Percentiles rank a stretch among this genome's conserved stretches.
Evolutionary conservation across 345 rosid genomes (phyloP).

Genomic region (Brassica juncea): DNA sequence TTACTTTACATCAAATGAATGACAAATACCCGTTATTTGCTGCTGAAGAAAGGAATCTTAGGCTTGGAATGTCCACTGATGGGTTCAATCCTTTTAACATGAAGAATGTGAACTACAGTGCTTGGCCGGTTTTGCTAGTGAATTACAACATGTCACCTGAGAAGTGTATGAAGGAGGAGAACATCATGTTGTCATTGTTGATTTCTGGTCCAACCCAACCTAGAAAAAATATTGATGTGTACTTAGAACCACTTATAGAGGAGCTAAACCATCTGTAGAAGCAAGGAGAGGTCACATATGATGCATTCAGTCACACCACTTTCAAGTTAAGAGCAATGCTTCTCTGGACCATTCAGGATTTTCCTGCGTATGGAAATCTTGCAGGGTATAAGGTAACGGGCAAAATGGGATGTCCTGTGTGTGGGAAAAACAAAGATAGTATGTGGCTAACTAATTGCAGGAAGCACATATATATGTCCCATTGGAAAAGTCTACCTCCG

Average conservation of each 20-base stretch:
- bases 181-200: neutral
- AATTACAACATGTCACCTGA: neutral
- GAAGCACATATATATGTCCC: neutral
- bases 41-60: neutral
- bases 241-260: neutral
- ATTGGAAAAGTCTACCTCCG: neutral
- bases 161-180: neutral
- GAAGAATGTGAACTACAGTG: neutral
- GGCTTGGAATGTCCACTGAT: neutral
- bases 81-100: neutral
- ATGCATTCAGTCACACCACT: neutral
- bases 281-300: neutral
- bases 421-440: neutral
- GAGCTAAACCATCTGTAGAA: neutral
- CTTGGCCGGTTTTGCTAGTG: neutral
- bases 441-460: neutral
- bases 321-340: neutral
- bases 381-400: neutral
- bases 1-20: neutral
- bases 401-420: neutral
- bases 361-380: conserved; percentile 1
- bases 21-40: neutral
- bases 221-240: neutral
- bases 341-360: neutral
- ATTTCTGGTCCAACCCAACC: neutral